Conservation (phyloP, 306 rosid species). For the Pterocarpus santalinus region DNA sequence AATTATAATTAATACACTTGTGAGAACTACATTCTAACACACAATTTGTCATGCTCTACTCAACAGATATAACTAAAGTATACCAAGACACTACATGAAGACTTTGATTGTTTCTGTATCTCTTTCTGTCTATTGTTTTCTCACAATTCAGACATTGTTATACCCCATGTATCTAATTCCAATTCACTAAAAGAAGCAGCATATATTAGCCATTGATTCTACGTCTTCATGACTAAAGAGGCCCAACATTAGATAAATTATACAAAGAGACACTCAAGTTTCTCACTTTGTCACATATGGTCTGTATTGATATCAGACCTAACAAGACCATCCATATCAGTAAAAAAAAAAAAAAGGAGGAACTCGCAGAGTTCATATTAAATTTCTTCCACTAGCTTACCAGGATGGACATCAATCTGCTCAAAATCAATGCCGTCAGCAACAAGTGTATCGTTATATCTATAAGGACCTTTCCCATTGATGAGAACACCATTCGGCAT, state of each 20-base stretch:
- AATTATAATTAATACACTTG: conserved; percentile 3
- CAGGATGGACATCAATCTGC: conserved; percentile 82
- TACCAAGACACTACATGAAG: neutral
- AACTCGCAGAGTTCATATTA: conserved; percentile 12
- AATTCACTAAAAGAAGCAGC: conserved; percentile 14
- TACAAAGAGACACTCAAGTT: neutral
- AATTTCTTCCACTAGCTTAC: conserved; percentile 49
- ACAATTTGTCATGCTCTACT: neutral
- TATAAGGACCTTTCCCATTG: conserved; percentile 95
- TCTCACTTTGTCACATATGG: conserved; percentile 20
- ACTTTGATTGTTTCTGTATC: neutral
- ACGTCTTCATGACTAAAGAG: conserved; percentile 12
- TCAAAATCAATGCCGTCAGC: conserved; percentile 81
- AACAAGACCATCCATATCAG: neutral
- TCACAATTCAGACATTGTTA: conserved; percentile 17
- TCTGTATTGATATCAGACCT: conserved; percentile 2
- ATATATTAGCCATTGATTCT: conserved; percentile 24
- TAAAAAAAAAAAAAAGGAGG: neutral
- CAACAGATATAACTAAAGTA: neutral
- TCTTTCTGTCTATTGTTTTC: conserved; percentile 17
- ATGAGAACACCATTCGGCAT: conserved; percentile 97
- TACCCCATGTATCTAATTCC: conserved; percentile 5
- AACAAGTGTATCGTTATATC: conserved; percentile 87
- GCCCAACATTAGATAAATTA: neutral
- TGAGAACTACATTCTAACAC: neutral